Evolutionary conservation across 768 basidiomycete species (phyloP), one percentile per base, ranked within the genome.

Genomic region (Amanita thiersii): DNA sequence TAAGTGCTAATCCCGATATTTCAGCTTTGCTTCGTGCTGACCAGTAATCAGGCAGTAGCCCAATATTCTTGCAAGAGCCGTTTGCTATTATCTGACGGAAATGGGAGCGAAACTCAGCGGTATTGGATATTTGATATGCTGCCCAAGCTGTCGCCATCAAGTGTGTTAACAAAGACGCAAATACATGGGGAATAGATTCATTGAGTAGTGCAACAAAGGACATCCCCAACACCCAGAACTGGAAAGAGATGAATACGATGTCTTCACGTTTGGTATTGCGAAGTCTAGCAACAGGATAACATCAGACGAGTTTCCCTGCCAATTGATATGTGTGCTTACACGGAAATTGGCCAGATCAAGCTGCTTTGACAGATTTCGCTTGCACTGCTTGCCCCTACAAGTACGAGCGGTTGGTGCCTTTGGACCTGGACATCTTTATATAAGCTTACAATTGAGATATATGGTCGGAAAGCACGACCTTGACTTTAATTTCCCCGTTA

Each of bases 221-320:
- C 79, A 86, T 81, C 21, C 79, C 82, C 11, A 86, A 63, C 4
- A 86, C 77, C 86, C 86, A 89, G 41, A 85, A 61, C 50, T 88
- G 83, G 63, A 87, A 89, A 4, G 70, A 68, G 29, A 88, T 77
- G 58, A 87, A 87, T 8, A 80, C 72, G 45, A 85, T 60, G 56
- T 89, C 86, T 53, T 87, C 84, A 19, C 86, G 78, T 56, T 83
- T 74, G 20, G 83, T 86, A 53, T 85, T 73, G 39, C 65, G 65
- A 39, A 89, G 68, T 17, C 84, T 87, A 47, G 15, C 48, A 32
- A 36, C 18, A 44, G 15, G 18, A 40, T 36, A 28, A 32, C 37
- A 20, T 41, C 10, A 40, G 44, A 43, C 44, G 28, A 20, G 5
- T 26, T 12, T 18, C 10, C 9, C 17, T 10, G 10, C 2, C 1